Base-by-base conservation (phyloP, 1,284 basidiomycete genomes). In the Trametes pubescens region DNA sequence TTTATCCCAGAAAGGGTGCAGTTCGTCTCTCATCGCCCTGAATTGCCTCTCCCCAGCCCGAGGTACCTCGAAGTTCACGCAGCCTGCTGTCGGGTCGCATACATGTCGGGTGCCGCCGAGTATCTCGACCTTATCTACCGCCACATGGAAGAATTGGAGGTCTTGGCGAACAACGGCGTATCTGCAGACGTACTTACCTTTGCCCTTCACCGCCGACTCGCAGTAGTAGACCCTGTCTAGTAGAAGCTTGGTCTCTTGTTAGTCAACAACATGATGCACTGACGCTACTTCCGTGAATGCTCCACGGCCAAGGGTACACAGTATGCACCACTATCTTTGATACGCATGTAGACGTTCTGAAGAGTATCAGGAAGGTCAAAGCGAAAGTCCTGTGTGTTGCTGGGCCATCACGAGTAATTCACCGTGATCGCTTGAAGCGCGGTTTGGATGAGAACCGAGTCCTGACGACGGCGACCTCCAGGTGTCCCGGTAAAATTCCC, bases 331-430 rank as follows among this genome's bases (percentile, higher is more conserved):
- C 75, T 73, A 61, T 76, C 76, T 48, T 79, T 77, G 22, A 87
- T 78, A 53, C 80, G 75, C 26, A 74, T 73, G 71, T 87, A 86
- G 44, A 86, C 77, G 34, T 79, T 76, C 51, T 75, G 75, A 44
- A 85, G 70, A 16, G 47, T 48, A 26, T 18, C 79, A 70, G n/a
- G 77, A 74, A 51, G 6, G 8, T 48, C 47, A 16, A 43, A 2
- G n/a, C 81, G 78, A 63, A 82, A 81, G 67, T 77, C 79, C 86
- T 86, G 88, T 0, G 81, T 80, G 58, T 77, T 75, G 58, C 84
- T 78, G 18, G 83, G 78, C 78, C 80, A 81, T 29, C 78, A 75
- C 0, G 80, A 75, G 57, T 80, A 83, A n/a, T 77, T 77, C 13
- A 76, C 74, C 56, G 83, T 78, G 7, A 75, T 77, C 5, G 81